These are phyloP conservation scores for Lotmaria passim DNA, from an alignment of 208 protist genomes.

Conservation along the genomic window DNA sequence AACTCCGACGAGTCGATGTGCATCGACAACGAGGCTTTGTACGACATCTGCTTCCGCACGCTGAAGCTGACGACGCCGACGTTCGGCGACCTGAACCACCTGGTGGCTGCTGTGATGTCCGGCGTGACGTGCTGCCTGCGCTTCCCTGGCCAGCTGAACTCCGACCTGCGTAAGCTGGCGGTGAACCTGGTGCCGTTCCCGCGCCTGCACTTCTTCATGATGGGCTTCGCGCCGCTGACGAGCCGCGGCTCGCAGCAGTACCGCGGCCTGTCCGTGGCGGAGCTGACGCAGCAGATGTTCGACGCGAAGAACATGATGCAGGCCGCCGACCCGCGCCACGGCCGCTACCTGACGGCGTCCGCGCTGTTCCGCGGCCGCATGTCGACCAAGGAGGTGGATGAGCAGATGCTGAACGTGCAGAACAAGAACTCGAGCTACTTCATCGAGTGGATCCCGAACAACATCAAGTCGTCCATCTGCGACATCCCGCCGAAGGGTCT, in stretches of 20 bases:
- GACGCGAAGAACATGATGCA: constrained; percentile 99
- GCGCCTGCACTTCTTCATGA: constrained; percentile 98
- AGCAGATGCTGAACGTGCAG: constrained; percentile 26
- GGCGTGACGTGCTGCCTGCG: constrained; percentile 96
- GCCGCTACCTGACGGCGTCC: constrained; percentile 72
- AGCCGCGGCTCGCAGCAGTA: constrained; percentile 84
- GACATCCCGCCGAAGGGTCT: constrained; percentile 93
- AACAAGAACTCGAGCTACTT: constrained; percentile 92
- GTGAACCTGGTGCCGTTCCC: constrained; percentile 96
- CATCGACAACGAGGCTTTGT: constrained; percentile 99
- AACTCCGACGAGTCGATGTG: constrained; percentile 86
- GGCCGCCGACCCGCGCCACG: constrained; percentile 46
- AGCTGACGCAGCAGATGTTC: constrained; percentile 98
- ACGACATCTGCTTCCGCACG: constrained; percentile 98
- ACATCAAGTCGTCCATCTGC: constrained; percentile 84
- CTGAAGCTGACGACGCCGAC: constrained; percentile 97
- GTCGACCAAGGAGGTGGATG: constrained; percentile 85
- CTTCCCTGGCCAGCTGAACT: constrained; percentile 97
- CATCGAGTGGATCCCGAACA: constrained; percentile 85
- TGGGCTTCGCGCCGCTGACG: constrained; percentile 97
- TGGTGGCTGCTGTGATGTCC: constrained; percentile 95
- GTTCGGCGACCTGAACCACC: constrained; percentile 97
- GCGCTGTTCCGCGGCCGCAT: constrained; percentile 93
- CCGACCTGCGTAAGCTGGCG: constrained; percentile 74
- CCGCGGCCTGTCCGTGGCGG: constrained; percentile 61